Base-by-base conservation (phyloP, 2,329 filamentous ascomycete genomes). In the Nemania sp. region DNA sequence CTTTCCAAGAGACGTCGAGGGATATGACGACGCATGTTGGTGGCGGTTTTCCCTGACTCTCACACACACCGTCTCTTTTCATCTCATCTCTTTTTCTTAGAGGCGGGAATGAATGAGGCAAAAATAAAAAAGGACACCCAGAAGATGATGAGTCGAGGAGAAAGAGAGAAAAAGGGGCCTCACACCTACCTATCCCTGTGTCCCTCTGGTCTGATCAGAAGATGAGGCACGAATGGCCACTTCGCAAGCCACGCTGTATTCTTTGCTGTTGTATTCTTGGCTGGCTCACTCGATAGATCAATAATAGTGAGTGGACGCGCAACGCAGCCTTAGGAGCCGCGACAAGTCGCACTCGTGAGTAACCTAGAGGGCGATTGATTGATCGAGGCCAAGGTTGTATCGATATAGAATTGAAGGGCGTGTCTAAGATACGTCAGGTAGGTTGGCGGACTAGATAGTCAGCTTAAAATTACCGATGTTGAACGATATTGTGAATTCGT, bases 361-460 rank as follows among this genome's bases (percentile, higher is more conserved):
- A 41, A 11, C n/a, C 30, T 34, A 23, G 34, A 28, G 26, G 43
- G 26, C 24, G 17, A 41, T 48, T 46, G 55, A 41, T 37, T 15
- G 24, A 40, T 30, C 6, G 46, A 11, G 28, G 28, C 9, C 3
- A 14, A 12, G 20, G 28, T 22, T 3, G 39, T 37, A 15, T 7
- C 40, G 36, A 24, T 50, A 36, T 23, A 34, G 52, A 40, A 17
- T 43, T 44, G 40, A 12, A 23, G 50, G 46, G 7, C 37, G 26
- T 41, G 12, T 36, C 40, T 23, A 41, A 36, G 46, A 33, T 63
- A 62, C 63, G 41, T 59, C 20, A 22, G 34, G n/a, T 28, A 28
- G 26, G 26, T 28, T 6, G 26, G 26, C 12, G 12, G 26, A n/a
- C n/a, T n/a, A n/a, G n/a, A n/a, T n/a, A n/a, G n/a, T n/a, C n/a